Evolutionary conservation across 2,329 filamentous ascomycete species (phyloP).

Genomic region (Claviceps sp.): DNA sequence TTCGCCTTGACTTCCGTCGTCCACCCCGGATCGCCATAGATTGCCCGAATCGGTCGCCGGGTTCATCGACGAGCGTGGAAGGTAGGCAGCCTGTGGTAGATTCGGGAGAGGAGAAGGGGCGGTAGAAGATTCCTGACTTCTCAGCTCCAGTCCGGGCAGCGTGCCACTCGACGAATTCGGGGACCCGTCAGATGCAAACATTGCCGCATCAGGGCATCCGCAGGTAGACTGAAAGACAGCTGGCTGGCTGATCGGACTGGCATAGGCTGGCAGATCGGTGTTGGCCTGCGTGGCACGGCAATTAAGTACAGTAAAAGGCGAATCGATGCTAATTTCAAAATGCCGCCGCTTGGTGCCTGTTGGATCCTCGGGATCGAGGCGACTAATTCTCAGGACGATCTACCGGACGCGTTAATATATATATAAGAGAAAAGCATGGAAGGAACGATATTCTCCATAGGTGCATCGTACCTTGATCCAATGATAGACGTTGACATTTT

Average conservation of each 20-base stretch:
- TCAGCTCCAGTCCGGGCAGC: constrained; percentile 26
- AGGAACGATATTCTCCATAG: background rate
- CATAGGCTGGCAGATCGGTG: constrained; percentile 71
- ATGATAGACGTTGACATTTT: constrained; percentile 86
- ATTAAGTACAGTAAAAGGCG: constrained; percentile 83
- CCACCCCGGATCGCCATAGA: constrained; percentile 5
- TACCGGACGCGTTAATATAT: constrained; percentile 19
- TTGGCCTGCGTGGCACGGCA: constrained; percentile 89
- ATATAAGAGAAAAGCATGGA: background rate
- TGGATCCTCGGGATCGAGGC: constrained; percentile 65
- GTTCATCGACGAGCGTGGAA: constrained; percentile 24
- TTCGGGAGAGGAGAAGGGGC: constrained; percentile 32
- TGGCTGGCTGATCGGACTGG: constrained; percentile 36
- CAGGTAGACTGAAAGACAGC: constrained; percentile 31
- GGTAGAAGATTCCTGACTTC: constrained; percentile 22
- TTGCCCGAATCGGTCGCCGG: constrained; percentile 13
- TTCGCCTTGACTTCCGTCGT: constrained; percentile 11
- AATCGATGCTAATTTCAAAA: constrained; percentile 94
- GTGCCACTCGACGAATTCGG: constrained; percentile 49
- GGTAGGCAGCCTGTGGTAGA: constrained; percentile 44
- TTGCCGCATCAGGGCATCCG: constrained; percentile 42
- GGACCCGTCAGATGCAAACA: constrained; percentile 44
- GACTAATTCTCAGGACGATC: constrained; percentile 88
- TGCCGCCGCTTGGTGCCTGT: constrained; percentile 61
- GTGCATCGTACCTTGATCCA: constrained; percentile 71